Conservation (phyloP, 1,284 basidiomycete species). For the Fomitopsis palustris region DNA sequence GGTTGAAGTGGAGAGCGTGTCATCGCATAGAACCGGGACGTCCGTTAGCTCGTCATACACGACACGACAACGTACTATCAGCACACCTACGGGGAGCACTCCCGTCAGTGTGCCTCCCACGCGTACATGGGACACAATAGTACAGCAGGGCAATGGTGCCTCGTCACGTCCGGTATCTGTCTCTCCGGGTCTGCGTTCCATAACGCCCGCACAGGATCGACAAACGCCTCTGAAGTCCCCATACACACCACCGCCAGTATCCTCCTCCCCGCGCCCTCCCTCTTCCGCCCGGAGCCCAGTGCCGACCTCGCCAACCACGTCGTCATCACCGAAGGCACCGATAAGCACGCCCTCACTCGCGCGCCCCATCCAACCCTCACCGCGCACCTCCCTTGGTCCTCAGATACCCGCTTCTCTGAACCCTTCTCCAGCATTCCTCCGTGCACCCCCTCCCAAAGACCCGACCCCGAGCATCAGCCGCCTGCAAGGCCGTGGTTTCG, state of each 20-base stretch:
- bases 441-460: constrained; percentile 56
- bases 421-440: constrained; percentile 58
- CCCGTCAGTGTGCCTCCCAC: constrained; percentile 1
- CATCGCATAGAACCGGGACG: constrained; percentile 17
- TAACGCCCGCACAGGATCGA: constrained; percentile 10
- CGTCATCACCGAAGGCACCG: constrained; percentile 32
- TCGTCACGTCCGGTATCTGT: constrained; percentile 13
- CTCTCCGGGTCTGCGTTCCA: constrained; percentile 15
- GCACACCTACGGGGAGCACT: constrained; percentile 23
- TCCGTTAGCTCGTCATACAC: constrained; percentile 6
- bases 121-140: constrained; percentile 3
- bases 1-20: constrained; percentile 26
- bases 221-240: constrained; percentile 3
- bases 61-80: constrained; percentile 34
- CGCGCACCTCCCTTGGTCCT: constrained; percentile 42
- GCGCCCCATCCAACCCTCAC: constrained; percentile 52
- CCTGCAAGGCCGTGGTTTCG: constrained; percentile 79
- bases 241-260: constrained; percentile 12
- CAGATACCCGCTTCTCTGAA: constrained; percentile 41
- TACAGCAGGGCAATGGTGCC: constrained; percentile 12
- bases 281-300: constrained; percentile 23
- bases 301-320: constrained; percentile 32
- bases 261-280: constrained; percentile 21
- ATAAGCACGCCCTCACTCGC: constrained; percentile 44
- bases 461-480: constrained; percentile 76